A percentile compares a stretch with the other conserved stretches of the same genome.
Evolutionary conservation across 228 moss, liverwort and hornwort genomes (phyloP).

Genomic region (Sphagnum fallax): DNA sequence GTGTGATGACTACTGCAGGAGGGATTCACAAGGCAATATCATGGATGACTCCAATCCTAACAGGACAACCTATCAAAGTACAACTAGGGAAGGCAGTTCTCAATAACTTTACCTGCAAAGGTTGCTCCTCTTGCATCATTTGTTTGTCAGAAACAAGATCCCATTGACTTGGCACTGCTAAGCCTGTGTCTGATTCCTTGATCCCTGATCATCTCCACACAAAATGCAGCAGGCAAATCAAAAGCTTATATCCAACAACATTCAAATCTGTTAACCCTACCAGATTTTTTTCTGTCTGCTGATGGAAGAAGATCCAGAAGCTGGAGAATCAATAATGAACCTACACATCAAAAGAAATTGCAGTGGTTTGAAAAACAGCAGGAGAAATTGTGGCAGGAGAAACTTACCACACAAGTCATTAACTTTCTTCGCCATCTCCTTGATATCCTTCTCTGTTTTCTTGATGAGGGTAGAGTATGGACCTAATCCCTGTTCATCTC

Average conservation of each 20-base stretch:
- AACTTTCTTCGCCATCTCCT: slow-evolving; percentile 94
- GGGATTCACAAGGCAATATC: no score
- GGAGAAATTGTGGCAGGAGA: background rate
- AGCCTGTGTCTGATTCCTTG: slow-evolving; percentile 96
- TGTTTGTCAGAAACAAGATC: slow-evolving; percentile 99
- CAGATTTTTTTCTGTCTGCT: no score
- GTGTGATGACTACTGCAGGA: no score
- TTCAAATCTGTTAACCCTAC: no score
- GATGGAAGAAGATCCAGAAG: no score
- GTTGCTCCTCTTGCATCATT: slow-evolving; percentile 99
- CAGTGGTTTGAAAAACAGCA: no score
- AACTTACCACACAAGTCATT: slow-evolving; percentile 84
- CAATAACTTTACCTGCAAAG: slow-evolving; percentile 51
- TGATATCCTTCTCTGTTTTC: slow-evolving; percentile 88
- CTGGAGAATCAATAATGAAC: no score
- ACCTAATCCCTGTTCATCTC: slow-evolving; percentile 53
- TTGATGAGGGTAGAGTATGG: slow-evolving; percentile 74
- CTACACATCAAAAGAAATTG: no score
- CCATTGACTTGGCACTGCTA: slow-evolving; percentile 99
- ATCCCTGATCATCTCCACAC: slow-evolving; percentile 51
- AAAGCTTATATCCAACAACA: no score
- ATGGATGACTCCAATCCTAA: no score
- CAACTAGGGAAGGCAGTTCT: no score
- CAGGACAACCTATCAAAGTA: no score
- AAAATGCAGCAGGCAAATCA: background rate